phyloP scores from a whole-genome alignment of 1,284 basidiomycete species.

The Inonotus obliquus region DNA sequence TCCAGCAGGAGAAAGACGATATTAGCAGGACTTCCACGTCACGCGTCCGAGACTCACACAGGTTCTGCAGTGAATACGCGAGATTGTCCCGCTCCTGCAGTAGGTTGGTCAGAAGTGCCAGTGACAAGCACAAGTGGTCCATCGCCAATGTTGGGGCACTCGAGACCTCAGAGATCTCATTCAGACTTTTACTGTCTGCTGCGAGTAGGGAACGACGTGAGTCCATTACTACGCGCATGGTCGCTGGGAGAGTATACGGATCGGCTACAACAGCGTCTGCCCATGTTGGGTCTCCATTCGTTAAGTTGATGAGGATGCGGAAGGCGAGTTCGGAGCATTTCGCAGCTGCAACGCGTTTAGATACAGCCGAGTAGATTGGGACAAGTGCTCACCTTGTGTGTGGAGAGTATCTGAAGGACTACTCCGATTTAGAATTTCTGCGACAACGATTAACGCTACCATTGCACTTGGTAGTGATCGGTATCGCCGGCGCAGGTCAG shows the following conservation, averaged over 20 bases:
- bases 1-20: background rate
- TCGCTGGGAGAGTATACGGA: slow-evolving; percentile 39
- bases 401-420: background rate
- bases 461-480: slow-evolving; percentile 32
- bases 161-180: slow-evolving; percentile 23
- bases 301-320: slow-evolving; percentile 63
- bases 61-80: slow-evolving; percentile 1
- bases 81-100: slow-evolving; percentile 44
- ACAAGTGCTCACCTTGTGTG: background rate
- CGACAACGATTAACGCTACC: slow-evolving; percentile 41
- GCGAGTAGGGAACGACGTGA: slow-evolving; percentile 27
- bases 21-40: background rate
- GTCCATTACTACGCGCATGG: slow-evolving; percentile 41
- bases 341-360: slow-evolving; percentile 28
- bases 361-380: background rate
- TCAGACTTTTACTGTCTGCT: slow-evolving; percentile 15
- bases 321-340: slow-evolving; percentile 53
- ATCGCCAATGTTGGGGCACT: slow-evolving; percentile 41
- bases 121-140: slow-evolving; percentile 63
- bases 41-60: background rate
- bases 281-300: slow-evolving; percentile 56
- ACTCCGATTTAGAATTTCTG: slow-evolving; percentile 29
- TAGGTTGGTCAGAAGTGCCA: slow-evolving; percentile 69
- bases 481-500: slow-evolving; percentile 5
- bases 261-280: slow-evolving; percentile 42